Conservation (phyloP, 306 rosid species). For the Comarum palustre region DNA sequence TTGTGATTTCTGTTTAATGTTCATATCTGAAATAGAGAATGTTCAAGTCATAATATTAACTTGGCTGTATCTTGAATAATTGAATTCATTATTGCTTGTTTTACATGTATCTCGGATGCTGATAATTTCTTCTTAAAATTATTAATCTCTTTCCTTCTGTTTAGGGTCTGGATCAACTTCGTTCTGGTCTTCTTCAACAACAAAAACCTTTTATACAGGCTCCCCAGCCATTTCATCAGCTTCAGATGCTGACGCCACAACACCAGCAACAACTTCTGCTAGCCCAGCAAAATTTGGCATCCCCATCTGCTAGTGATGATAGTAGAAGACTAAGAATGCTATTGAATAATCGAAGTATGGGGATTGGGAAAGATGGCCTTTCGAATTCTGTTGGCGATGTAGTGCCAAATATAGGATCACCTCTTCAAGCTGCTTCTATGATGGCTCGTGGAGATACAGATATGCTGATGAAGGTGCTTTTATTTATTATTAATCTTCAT, state of each 20-base stretch:
- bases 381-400: constrained; percentile 79
- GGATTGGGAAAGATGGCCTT: constrained; percentile 68
- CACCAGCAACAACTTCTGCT: constrained; percentile 92
- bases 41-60: neutral
- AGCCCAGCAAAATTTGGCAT: constrained; percentile 85
- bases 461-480: constrained; percentile 68
- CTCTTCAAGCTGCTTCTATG: constrained; percentile 74
- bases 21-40: neutral
- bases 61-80: neutral
- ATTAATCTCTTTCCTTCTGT: constrained; percentile 7
- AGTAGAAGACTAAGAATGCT: constrained; percentile 83
- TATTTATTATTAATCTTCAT: neutral
- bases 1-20: constrained; percentile 4
- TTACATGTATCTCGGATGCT: neutral
- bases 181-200: constrained; percentile 85
- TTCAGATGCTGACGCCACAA: constrained; percentile 92
- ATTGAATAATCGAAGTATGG: constrained; percentile 53
- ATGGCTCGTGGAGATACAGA: constrained; percentile 82
- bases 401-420: constrained; percentile 74
- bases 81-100: neutral
- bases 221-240: constrained; percentile 88
- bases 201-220: constrained; percentile 85
- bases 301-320: constrained; percentile 80
- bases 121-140: neutral
- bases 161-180: constrained; percentile 93